Evolutionary conservation across 768 basidiomycete genomes (phyloP), one percentile per base, ranked within the genome.

Genomic region (Boletus speciosus): DNA sequence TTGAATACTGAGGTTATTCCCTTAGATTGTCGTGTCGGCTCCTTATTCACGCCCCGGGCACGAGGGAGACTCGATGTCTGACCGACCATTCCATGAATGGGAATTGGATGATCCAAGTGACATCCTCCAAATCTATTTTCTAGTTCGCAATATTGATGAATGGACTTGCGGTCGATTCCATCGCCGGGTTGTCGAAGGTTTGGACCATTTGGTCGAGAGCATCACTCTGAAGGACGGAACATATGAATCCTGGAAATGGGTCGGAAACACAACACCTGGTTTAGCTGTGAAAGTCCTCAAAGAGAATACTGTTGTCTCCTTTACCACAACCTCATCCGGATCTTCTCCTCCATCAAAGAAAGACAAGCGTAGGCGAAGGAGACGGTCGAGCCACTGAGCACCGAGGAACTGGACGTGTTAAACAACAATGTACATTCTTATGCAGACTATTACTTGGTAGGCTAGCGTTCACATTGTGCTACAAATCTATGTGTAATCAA

Each of bases 141-240:
- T 82, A 15, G 71, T 82, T 46, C 73, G 74, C 47, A 81, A 82
- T 52, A 76, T 83, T 46, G 82, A 83, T 52, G 57, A 63, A 49
- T 84, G 79, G 81, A 83, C 81, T 1, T 69, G 70, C 23, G 64
- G 67, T 34, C 65, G 66, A 14, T 83, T 83, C 61, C 63, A 70
- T 16, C 58, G 73, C 11, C 71, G 71, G 38, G 68, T 80, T 37
- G 62, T 71, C 10, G 48, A 60, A 5, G 82, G 80, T 10, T 63
- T 81, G 47, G 54, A 71, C 4, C 58, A 65, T 29, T 61, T 80
- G 53, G 61, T 68, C 41, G 61, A 75, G 32, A 70, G 57, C 27
- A 69, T 79, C 41, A 62, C 68, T 6, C 55, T 65, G 8, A 63
- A 70, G 40, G 63, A 66, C 6, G 65, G 70, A 36, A 51, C 58